Base-by-base conservation (phyloP, 371 early-diverging fungal genomes). In the Saksenaea oblongispora region DNA sequence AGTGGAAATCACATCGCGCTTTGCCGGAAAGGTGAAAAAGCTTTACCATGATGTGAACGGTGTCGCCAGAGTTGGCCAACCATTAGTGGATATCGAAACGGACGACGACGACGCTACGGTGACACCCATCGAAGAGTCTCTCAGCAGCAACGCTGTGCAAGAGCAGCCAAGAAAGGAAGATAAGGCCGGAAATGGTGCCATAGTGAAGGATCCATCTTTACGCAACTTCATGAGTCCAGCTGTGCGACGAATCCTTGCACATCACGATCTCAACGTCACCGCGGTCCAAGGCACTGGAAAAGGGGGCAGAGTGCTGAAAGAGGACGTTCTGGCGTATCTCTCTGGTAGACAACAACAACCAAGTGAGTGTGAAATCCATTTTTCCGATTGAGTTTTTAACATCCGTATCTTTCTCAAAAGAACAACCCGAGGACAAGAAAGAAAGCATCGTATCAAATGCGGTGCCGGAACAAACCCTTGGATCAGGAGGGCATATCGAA, bases 1-100 rank as follows among this genome's bases (percentile, higher is more conserved):
- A 0, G 98, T 96, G 15, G 98, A 98, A 73, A 98, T 98, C 75
- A 93, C 98, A 10, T 95, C 95, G 11, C 88, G 98, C 14, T 98
- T 86, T 70, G 89, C 95, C 58, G 98, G 98, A 41, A 86, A 82
- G n/a, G 79, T 98, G 28, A 74, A 69, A 24, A 88, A 90, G 66
- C 79, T 98, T 5, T 83, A 95, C 73, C 91, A 97, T 76, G 80
- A 85, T 27, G 84, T 88, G 14, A 95, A 95, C 64, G 95, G 93
- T 34, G 93, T 96, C 82, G 98, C 98, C 59, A 86, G 84, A 65
- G 98, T 98, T 9, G 98, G 98, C n/a, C 70, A 82, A 14, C 93
- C 98, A 8, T 82, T 98, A 51, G 94, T 97, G 17, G 96, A 97
- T 70, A 97, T 98, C 63, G 91, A 95, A 37, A 82, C 91, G 13